These are phyloP conservation scores for Stachybotrys chlorohalonatus DNA, from an alignment of 2,329 filamentous ascomycete genomes.

Conservation along the genomic window DNA sequence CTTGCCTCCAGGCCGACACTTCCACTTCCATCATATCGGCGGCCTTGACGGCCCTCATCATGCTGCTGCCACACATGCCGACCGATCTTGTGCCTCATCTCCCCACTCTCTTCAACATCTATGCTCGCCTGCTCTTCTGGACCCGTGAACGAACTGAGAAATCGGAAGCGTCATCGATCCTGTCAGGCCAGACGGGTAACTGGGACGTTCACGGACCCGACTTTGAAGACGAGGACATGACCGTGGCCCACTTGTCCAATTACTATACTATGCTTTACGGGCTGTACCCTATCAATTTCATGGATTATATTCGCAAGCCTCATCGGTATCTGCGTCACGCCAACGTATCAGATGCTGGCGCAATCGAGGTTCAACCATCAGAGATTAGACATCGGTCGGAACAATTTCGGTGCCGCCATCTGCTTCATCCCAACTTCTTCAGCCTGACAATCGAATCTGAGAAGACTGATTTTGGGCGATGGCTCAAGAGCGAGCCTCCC, in stretches of 20 bases:
- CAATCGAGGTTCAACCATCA: conserved; percentile 68
- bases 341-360: conserved; percentile 59
- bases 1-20: conserved; percentile 67
- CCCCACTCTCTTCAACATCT: conserved; percentile 71
- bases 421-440: conserved; percentile 80
- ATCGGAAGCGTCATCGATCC: conserved; percentile 29
- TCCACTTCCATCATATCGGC: conserved; percentile 70
- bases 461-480: conserved; percentile 65
- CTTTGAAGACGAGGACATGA: conserved; percentile 51
- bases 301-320: conserved; percentile 77
- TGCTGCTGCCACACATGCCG: conserved; percentile 76
- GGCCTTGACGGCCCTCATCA: conserved; percentile 65
- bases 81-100: conserved; percentile 60
- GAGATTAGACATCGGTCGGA: conserved; percentile 71
- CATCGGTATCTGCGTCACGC: conserved; percentile 68
- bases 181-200: conserved; percentile 19
- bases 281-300: conserved; percentile 76
- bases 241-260: conserved; percentile 58
- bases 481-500: conserved; percentile 70
- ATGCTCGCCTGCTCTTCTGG: conserved; percentile 74
- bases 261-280: conserved; percentile 81
- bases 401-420: conserved; percentile 61
- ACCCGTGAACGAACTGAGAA: conserved; percentile 42
- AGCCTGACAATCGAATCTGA: conserved; percentile 71
- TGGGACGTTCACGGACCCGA: conserved; percentile 61